These are phyloP conservation scores for Citrus maxima DNA, from an alignment of 345 rosid species.

Conservation along the genomic window DNA sequence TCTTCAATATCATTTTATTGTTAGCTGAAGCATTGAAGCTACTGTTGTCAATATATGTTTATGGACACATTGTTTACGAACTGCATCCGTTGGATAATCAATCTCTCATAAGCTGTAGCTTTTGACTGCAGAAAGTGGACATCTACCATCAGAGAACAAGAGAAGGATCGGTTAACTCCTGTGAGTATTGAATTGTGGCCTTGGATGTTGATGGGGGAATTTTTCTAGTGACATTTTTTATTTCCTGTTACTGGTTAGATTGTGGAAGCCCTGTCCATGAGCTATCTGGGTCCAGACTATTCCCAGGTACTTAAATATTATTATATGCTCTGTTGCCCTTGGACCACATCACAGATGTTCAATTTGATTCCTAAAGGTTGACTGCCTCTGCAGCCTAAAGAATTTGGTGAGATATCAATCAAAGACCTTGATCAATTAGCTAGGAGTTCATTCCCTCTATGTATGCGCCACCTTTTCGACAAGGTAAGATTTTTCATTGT, in stretches of 20 bases:
- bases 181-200: constrained; percentile 42
- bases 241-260: constrained; percentile 42
- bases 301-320: constrained; percentile 55
- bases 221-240: constrained; percentile 4
- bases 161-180: constrained; percentile 83
- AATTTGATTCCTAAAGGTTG: constrained; percentile 8
- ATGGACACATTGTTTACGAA: not conserved
- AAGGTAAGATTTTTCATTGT: constrained; percentile 46
- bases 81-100: not conserved
- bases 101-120: constrained; percentile 11
- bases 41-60: not conserved
- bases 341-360: constrained; percentile 3
- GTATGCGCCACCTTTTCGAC: constrained; percentile 88
- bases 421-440: constrained; percentile 78
- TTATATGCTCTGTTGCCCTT: not conserved
- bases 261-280: constrained; percentile 69
- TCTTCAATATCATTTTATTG: not conserved
- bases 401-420: constrained; percentile 65
- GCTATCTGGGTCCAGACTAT: constrained; percentile 90
- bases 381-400: constrained; percentile 54
- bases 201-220: constrained; percentile 11
- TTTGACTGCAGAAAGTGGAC: constrained; percentile 78
- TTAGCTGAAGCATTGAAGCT: not conserved
- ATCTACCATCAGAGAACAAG: constrained; percentile 70
- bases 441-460: constrained; percentile 83